A percentile compares a stretch with the other conserved stretches of the same genome.
Evolutionary conservation across 177 flowering plant species (phyloP).

Genomic region (Vitis hybrid): DNA sequence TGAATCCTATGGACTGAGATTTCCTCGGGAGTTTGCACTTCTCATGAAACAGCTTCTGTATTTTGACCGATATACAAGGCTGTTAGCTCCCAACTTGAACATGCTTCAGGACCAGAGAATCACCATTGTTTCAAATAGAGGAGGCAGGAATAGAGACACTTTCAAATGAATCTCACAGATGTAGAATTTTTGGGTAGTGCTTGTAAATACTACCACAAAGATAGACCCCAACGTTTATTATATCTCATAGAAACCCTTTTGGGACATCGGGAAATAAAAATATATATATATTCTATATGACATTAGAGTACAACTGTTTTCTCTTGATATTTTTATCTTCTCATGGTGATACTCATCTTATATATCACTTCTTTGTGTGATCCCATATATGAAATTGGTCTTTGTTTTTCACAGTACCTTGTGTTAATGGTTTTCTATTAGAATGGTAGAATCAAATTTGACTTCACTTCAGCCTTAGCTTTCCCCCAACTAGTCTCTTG

Average conservation of each 20-base stretch:
- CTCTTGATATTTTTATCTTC: neutral
- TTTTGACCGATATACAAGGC: constrained; percentile 88
- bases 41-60: constrained; percentile 93
- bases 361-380: neutral
- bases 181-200: neutral
- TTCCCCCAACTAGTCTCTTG: no score
- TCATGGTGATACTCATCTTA: neutral
- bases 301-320: neutral
- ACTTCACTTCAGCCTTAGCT: no score
- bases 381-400: neutral
- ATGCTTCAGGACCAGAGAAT: constrained; percentile 93
- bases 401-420: no score
- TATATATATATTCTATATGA: neutral
- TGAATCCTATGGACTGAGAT: constrained; percentile 87
- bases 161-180: constrained; percentile 3
- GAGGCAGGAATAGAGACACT: constrained; percentile 21
- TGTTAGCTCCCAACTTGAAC: constrained; percentile 85
- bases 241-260: neutral
- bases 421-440: no score
- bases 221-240: neutral
- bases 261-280: neutral
- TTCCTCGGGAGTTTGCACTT: constrained; percentile 95
- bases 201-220: neutral
- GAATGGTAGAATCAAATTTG: no score
- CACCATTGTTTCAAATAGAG: constrained; percentile 58